A percentile compares a stretch with the other conserved stretches of the same genome.
Conservation (phyloP, 495 filamentous ascomycete species). For the Astrothelium macrocarpum region DNA sequence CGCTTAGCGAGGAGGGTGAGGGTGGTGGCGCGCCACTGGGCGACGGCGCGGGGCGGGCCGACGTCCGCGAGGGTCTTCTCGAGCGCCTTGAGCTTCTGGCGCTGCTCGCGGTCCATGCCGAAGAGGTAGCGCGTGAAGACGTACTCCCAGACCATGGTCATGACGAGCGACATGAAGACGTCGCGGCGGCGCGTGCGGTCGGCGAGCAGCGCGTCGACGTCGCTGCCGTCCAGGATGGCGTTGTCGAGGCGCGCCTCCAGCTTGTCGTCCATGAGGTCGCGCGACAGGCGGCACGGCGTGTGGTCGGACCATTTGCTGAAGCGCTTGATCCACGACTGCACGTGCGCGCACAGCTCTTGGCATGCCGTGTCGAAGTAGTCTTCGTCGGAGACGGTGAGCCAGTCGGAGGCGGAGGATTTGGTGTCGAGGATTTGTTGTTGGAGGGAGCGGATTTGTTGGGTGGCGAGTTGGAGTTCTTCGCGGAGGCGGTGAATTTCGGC, state of each 20-base stretch:
- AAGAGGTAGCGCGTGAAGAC: slow-evolving; percentile 97
- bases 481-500: slow-evolving; percentile 66
- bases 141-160: slow-evolving; percentile 97
- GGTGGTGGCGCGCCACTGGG: slow-evolving; percentile 92
- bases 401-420: slow-evolving; percentile 46
- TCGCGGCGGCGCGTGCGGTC: slow-evolving; percentile 81
- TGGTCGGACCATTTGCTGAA: slow-evolving; percentile 95
- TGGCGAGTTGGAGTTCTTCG: slow-evolving; percentile 64
- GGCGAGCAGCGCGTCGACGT: slow-evolving; percentile 72
- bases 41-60: slow-evolving; percentile 66
- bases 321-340: slow-evolving; percentile 90
- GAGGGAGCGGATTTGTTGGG: slow-evolving; percentile 67
- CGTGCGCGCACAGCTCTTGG: slow-evolving; percentile 83
- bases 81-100: slow-evolving; percentile 88
- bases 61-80: slow-evolving; percentile 87
- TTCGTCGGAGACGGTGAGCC: slow-evolving; percentile 73
- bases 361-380: slow-evolving; percentile 94
- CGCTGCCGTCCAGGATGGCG: slow-evolving; percentile 82
- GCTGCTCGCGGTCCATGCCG: slow-evolving; percentile 93
- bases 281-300: slow-evolving; percentile 67
- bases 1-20: slow-evolving; percentile 76
- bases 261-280: slow-evolving; percentile 76
- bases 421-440: slow-evolving; percentile 72
- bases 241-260: slow-evolving; percentile 88
- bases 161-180: slow-evolving; percentile 93